A percentile compares a stretch with the other conserved stretches of the same genome.
phyloP scores from a whole-genome alignment of 345 rosid species.

The Salix suchowensis region DNA sequence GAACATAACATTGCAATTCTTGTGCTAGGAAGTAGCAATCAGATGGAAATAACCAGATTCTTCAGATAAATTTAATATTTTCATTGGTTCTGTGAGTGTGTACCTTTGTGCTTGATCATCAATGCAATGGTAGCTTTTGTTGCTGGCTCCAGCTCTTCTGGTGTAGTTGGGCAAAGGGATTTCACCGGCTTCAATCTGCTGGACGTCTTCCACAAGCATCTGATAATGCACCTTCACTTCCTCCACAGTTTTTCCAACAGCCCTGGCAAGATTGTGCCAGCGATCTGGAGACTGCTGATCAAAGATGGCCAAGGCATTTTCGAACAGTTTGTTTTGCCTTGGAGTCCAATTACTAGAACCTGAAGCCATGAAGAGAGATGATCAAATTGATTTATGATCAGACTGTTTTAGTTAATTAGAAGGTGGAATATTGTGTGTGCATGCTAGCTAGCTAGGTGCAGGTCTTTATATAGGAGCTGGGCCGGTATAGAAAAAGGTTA shows the following conservation, averaged over 20 bases:
- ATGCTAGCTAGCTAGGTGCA: slow-evolving; percentile 3
- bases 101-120: slow-evolving; percentile 32
- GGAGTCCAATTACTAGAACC: slow-evolving; percentile 38
- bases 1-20: too few relatives aligned
- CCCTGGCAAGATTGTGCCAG: slow-evolving; percentile 47
- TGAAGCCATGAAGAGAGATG: slow-evolving; percentile 27
- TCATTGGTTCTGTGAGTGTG: too few relatives aligned
- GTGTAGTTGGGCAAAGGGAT: slow-evolving; percentile 41
- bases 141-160: slow-evolving; percentile 20
- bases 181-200: slow-evolving; percentile 44
- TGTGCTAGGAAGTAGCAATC: too few relatives aligned
- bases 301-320: slow-evolving; percentile 43
- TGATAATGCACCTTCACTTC: slow-evolving; percentile 38
- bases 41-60: too few relatives aligned
- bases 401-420: background rate
- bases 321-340: slow-evolving; percentile 50
- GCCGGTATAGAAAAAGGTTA: background rate
- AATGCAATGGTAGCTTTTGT: slow-evolving; percentile 14
- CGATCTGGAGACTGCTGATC: slow-evolving; percentile 48
- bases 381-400: background rate
- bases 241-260: slow-evolving; percentile 34
- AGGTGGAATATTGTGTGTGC: background rate
- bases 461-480: slow-evolving; percentile 25
- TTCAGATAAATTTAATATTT: too few relatives aligned
- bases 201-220: slow-evolving; percentile 43